These are phyloP conservation scores for Vanrija humicola DNA, from an alignment of 1,284 basidiomycete genomes.

Conservation along the genomic window DNA sequence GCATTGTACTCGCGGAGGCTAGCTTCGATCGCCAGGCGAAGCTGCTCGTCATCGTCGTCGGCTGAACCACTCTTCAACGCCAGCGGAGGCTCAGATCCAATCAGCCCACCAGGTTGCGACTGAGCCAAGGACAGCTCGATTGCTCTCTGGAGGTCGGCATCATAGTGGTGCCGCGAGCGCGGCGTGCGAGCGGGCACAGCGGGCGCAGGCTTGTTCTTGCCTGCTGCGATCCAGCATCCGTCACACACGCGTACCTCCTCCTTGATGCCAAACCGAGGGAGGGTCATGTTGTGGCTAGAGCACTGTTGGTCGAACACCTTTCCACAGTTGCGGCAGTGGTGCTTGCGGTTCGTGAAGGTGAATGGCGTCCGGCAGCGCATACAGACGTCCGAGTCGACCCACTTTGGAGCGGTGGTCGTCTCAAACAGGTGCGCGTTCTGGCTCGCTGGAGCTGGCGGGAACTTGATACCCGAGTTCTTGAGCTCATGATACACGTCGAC, in stretches of 20 bases:
- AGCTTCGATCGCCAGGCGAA: conserved; percentile 92
- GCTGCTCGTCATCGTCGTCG: conserved; percentile 88
- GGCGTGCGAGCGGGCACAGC: conserved; percentile 42
- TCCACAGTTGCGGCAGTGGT: conserved; percentile 98
- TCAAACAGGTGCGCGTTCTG: conserved; percentile 38
- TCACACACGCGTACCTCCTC: conserved; percentile 96
- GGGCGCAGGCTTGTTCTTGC: conserved; percentile 33
- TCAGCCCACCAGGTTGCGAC: conserved; percentile 52
- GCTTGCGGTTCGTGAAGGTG: conserved; percentile 94
- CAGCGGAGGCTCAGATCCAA: conserved; percentile 66
- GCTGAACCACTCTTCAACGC: conserved; percentile 46
- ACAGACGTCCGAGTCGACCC: conserved; percentile 94
- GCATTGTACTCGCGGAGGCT: conserved; percentile 80
- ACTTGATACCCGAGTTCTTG: conserved; percentile 61
- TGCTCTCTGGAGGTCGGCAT: conserved; percentile 87
- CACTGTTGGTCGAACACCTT: conserved; percentile 94
- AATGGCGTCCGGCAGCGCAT: conserved; percentile 88
- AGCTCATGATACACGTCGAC: conserved; percentile 76
- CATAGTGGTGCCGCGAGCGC: conserved; percentile 55
- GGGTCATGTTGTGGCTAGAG: conserved; percentile 74
- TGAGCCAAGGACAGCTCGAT: conserved; percentile 87
- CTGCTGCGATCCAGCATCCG: conserved; percentile 72
- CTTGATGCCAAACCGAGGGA: conserved; percentile 91
- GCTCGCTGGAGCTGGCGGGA: conserved; percentile 44
- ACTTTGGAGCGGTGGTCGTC: conserved; percentile 67